Conservation (phyloP, 1,139 yeast species). For the Pichia sp. region DNA sequence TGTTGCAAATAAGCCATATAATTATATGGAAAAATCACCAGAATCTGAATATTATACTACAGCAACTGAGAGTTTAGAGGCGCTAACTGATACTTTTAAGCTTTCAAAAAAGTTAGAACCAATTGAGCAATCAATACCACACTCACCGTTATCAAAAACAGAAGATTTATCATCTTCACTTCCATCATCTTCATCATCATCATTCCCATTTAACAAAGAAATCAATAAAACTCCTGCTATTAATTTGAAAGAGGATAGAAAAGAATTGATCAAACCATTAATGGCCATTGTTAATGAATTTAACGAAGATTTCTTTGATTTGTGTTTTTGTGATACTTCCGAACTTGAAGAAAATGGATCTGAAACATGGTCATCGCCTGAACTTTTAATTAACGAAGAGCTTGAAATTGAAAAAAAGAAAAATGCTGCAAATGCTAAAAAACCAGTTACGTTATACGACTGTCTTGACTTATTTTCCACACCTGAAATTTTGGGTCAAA, state of each 20-base stretch:
- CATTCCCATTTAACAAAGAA: no score
- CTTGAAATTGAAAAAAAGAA: slow-evolving; percentile 37
- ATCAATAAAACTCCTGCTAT: no score
- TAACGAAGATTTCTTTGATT: slow-evolving; percentile 43
- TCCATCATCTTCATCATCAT: slow-evolving; percentile 4
- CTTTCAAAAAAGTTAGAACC: background rate
- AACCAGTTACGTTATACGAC: slow-evolving; percentile 61
- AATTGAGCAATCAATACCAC: background rate
- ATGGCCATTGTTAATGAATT: slow-evolving; percentile 64
- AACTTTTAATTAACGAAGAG: slow-evolving; percentile 45
- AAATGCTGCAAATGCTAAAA: slow-evolving; percentile 34
- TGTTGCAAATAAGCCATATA: background rate
- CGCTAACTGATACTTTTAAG: background rate
- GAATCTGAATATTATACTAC: slow-evolving; percentile 14
- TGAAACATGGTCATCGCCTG: slow-evolving; percentile 51
- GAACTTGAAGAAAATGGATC: slow-evolving; percentile 34
- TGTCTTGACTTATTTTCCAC: slow-evolving; percentile 72
- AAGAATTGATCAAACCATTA: slow-evolving; percentile 3
- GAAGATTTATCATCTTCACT: background rate
- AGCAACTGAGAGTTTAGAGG: slow-evolving; percentile 2
- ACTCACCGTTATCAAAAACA: background rate
- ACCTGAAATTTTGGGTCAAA: slow-evolving; percentile 81
- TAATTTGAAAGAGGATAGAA: no score
- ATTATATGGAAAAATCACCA: slow-evolving; percentile 7
- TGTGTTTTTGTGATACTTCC: slow-evolving; percentile 44